These are phyloP conservation scores for Podospora appendiculata DNA, from an alignment of 495 filamentous ascomycete species.

Conservation along the genomic window DNA sequence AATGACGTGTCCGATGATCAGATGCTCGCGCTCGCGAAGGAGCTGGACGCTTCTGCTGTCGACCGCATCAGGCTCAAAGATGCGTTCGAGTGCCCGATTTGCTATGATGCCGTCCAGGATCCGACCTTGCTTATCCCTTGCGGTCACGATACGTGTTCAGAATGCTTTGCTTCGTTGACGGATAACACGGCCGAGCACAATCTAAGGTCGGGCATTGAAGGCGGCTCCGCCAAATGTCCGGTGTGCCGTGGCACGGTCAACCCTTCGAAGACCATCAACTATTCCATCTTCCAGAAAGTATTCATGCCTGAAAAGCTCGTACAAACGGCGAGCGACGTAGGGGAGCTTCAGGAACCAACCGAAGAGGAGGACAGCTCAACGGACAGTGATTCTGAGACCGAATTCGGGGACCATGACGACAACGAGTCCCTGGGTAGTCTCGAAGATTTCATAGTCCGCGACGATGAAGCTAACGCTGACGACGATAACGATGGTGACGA, in stretches of 20 bases:
- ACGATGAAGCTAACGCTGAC: slow-evolving; percentile 2
- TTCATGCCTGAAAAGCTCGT: slow-evolving; percentile 48
- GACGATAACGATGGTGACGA: slow-evolving; percentile 10
- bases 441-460: slow-evolving; percentile 47
- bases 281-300: slow-evolving; percentile 64
- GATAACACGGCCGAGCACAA: slow-evolving; percentile 44
- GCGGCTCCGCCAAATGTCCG: slow-evolving; percentile 59
- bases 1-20: slow-evolving; percentile 40
- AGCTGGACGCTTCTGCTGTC: slow-evolving; percentile 54
- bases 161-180: slow-evolving; percentile 69
- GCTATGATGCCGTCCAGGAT: slow-evolving; percentile 67
- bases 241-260: slow-evolving; percentile 62
- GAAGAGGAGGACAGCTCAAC: slow-evolving; percentile 19
- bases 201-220: slow-evolving; percentile 51
- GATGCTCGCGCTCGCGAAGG: slow-evolving; percentile 58
- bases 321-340: not conserved
- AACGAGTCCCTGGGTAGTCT: slow-evolving; percentile 40
- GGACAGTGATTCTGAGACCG: slow-evolving; percentile 29
- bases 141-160: slow-evolving; percentile 72
- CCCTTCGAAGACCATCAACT: slow-evolving; percentile 62
- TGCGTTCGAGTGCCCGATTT: slow-evolving; percentile 66
- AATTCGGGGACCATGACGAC: slow-evolving; percentile 28
- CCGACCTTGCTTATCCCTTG: slow-evolving; percentile 79
- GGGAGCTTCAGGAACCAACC: slow-evolving; percentile 19
- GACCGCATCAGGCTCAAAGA: slow-evolving; percentile 55